Evolutionary conservation across 2,329 filamentous ascomycete genomes (phyloP).

Genomic region (Graphilbum ipis-grandicollis): DNA sequence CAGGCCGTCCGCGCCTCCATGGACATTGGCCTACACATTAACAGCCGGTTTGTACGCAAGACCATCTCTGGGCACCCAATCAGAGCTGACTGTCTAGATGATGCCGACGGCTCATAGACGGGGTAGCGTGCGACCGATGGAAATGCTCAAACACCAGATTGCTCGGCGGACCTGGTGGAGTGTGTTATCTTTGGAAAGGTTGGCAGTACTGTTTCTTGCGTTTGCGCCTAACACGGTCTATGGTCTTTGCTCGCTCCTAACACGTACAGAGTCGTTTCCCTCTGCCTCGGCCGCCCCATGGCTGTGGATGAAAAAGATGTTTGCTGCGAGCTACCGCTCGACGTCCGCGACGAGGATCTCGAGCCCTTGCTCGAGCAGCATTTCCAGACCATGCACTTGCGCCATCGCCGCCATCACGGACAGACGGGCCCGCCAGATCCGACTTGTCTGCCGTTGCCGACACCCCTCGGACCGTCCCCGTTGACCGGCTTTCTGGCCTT

Average conservation of each 20-base stretch:
- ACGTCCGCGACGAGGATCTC: constrained; percentile 12
- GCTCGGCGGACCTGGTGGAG: constrained; percentile 15
- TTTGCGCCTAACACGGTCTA: too few species aligned
- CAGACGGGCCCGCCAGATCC: too few species aligned
- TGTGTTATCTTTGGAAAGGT: constrained; percentile 14
- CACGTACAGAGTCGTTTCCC: constrained; percentile 11
- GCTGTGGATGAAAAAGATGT: constrained; percentile 14
- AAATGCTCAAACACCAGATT: constrained; percentile 9
- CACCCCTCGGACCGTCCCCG: constrained; percentile 4
- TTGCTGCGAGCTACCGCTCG: constrained; percentile 13
- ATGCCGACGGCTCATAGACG: neutral
- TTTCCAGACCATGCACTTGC: too few species aligned
- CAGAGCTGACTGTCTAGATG: neutral
- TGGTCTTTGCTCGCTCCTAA: too few species aligned
- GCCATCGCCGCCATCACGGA: too few species aligned
- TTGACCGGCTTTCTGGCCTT: constrained; percentile 13
- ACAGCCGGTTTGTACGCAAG: constrained; percentile 7
- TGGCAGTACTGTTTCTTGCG: too few species aligned
- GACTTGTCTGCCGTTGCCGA: too few species aligned
- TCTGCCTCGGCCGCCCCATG: constrained; percentile 14
- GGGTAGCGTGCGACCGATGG: neutral
- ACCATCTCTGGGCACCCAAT: neutral
- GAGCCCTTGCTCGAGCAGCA: too few species aligned
- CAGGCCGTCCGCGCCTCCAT: constrained; percentile 14
- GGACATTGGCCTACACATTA: constrained; percentile 14